Evolutionary conservation across 768 basidiomycete species (phyloP).

Genomic region (Amanita rubescens): DNA sequence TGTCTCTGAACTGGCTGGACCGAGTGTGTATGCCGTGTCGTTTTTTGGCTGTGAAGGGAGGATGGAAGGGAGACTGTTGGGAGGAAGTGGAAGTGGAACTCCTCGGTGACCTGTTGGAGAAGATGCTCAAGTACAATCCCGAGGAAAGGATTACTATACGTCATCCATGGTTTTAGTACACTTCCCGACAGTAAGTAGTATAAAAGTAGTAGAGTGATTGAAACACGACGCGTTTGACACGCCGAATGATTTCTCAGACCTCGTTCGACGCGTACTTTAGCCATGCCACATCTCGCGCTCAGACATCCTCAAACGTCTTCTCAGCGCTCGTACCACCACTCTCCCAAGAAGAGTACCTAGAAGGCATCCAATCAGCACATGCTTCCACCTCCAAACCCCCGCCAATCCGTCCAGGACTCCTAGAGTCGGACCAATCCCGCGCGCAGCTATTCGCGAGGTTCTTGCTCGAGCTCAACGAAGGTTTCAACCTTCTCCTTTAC

Average conservation of each 20-base stretch:
- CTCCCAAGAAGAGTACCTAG: constrained; percentile 52
- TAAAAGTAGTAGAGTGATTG: no score
- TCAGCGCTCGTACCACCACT: constrained; percentile 68
- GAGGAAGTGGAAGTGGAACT: background rate
- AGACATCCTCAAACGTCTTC: constrained; percentile 77
- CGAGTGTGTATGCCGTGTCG: constrained; percentile 61
- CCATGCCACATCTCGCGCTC: constrained; percentile 49
- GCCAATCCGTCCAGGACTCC: constrained; percentile 26
- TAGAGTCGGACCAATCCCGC: constrained; percentile 22
- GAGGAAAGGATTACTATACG: constrained; percentile 1
- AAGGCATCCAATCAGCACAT: constrained; percentile 28
- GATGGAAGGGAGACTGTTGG: background rate
- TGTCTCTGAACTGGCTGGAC: constrained; percentile 43
- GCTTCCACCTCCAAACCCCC: constrained; percentile 17
- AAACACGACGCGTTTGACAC: no score
- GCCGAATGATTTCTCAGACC: constrained; percentile 50
- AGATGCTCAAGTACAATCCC: background rate
- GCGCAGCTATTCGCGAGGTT: constrained; percentile 49
- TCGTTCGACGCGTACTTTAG: constrained; percentile 85
- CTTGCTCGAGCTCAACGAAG: constrained; percentile 64
- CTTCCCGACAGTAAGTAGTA: background rate
- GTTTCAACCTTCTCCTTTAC: constrained; percentile 85
- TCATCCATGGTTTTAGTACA: background rate
- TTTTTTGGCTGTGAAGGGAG: constrained; percentile 31
- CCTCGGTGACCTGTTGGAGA: background rate